Conservation (phyloP, 2,329 filamentous ascomycete species). For the Mariannaea sp. region DNA sequence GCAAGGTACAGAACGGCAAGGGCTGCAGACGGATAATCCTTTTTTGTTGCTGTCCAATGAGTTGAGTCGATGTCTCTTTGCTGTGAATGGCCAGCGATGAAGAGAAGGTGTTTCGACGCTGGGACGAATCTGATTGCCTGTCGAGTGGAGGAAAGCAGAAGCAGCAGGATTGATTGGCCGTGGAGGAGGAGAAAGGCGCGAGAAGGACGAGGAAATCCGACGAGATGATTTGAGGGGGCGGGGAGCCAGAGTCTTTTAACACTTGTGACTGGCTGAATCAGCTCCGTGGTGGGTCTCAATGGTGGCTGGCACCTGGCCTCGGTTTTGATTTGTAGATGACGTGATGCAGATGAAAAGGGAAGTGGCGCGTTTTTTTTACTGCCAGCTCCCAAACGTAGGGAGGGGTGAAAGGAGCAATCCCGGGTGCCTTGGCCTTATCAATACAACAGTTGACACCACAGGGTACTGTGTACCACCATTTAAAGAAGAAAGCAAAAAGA, state of each 20-base stretch:
- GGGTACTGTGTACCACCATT: too few relatives aligned
- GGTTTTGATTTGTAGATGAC: slow-evolving; percentile 41
- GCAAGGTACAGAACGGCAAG: slow-evolving; percentile 13
- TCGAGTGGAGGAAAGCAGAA: slow-evolving; percentile 44
- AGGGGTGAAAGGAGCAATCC: too few relatives aligned
- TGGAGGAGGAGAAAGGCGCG: slow-evolving; percentile 45
- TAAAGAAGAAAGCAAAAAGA: too few relatives aligned
- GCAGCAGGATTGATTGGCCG: slow-evolving; percentile 53
- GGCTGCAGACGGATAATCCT: slow-evolving; percentile 17
- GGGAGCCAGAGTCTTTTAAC: slow-evolving; percentile 50
- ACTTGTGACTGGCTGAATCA: slow-evolving; percentile 58
- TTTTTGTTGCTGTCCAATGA: slow-evolving; percentile 30
- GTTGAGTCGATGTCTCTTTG: slow-evolving; percentile 17
- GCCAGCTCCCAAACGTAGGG: slow-evolving; percentile 9
- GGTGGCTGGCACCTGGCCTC: slow-evolving; percentile 34
- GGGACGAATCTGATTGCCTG: slow-evolving; percentile 41
- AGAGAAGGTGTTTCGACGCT: slow-evolving; percentile 38
- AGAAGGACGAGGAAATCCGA: slow-evolving; percentile 51
- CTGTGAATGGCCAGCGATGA: slow-evolving; percentile 39
- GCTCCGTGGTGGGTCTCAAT: slow-evolving; percentile 44
- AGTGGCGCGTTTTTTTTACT: slow-evolving; percentile 23
- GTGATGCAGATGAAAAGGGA: slow-evolving; percentile 36
- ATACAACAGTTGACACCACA: too few relatives aligned
- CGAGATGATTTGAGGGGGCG: slow-evolving; percentile 57
- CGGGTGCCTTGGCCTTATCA: too few relatives aligned